Conservation (phyloP, 2,329 filamentous ascomycete species). For the Leptographium procerum region DNA sequence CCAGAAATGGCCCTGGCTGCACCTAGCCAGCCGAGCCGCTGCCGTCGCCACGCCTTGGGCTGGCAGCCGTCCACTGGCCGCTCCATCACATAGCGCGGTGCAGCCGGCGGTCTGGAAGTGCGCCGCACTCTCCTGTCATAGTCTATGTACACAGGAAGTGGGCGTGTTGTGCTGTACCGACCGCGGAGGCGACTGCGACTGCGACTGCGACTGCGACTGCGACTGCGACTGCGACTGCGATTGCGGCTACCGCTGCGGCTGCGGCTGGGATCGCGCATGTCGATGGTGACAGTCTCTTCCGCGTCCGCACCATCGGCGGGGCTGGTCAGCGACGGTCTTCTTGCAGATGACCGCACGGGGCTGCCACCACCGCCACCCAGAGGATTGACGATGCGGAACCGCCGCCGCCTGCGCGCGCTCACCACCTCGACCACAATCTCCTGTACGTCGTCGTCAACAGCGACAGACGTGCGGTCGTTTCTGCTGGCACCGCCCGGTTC, state of each 20-base stretch:
- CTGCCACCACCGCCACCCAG: not conserved
- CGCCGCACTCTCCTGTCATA: not conserved
- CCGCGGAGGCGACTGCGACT: too few species aligned
- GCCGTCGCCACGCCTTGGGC: conserved; percentile 28
- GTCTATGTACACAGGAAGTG: not conserved
- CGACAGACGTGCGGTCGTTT: not conserved
- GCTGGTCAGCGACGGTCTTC: not conserved
- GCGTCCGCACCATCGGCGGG: not conserved
- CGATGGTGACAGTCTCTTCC: not conserved
- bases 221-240: not conserved
- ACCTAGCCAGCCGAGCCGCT: conserved; percentile 34
- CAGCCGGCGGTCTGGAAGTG: conserved; percentile 14
- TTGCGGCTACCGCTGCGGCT: not conserved
- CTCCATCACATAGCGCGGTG: conserved; percentile 17
- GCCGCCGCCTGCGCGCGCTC: not conserved
- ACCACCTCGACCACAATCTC: conserved; percentile 1
- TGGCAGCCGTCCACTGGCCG: conserved; percentile 16
- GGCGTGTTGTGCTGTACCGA: not conserved
- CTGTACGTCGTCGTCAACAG: not conserved
- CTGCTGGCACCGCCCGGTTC: too few species aligned
- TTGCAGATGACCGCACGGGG: not conserved
- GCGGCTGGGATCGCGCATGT: not conserved
- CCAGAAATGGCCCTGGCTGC: conserved; percentile 30
- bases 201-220: not conserved
- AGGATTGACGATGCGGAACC: conserved; percentile 12